Evolutionary conservation across 495 filamentous ascomycete species (phyloP).

Genomic region (Aspergillus incahuasiensis): DNA sequence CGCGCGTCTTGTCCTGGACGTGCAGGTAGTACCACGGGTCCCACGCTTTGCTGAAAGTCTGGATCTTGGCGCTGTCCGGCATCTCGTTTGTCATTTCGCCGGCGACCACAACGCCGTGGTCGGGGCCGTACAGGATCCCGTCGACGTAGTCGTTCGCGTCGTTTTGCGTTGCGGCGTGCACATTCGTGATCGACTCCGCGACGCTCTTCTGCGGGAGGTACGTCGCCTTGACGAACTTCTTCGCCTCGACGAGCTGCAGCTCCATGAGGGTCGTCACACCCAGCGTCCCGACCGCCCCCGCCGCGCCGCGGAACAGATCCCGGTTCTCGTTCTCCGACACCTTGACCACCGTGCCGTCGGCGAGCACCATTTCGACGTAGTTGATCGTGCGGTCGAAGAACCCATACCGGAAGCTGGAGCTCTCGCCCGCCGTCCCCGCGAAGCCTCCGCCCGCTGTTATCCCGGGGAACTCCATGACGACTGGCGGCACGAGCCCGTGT

Average conservation of each 20-base stretch:
- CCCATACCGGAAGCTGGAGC: constrained; percentile 51
- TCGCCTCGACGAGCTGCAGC: constrained; percentile 44
- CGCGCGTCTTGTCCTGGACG: constrained; percentile 22
- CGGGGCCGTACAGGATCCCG: constrained; percentile 44
- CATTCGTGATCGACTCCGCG: constrained; percentile 33
- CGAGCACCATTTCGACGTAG: constrained; percentile 50
- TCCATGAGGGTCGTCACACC: constrained; percentile 52
- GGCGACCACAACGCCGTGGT: constrained; percentile 44
- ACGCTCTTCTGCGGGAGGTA: constrained; percentile 42
- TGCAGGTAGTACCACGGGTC: constrained; percentile 62
- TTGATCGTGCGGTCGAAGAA: constrained; percentile 52
- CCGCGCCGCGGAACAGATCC: constrained; percentile 51
- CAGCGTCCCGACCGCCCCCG: constrained; percentile 48
- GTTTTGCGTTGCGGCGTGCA: constrained; percentile 29
- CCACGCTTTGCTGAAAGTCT: constrained; percentile 41
- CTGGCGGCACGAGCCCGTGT: constrained; percentile 44
- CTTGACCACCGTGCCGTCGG: constrained; percentile 45
- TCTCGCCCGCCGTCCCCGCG: constrained; percentile 52
- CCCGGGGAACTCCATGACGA: constrained; percentile 56
- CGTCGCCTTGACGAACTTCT: constrained; percentile 44
- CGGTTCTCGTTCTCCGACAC: constrained; percentile 28
- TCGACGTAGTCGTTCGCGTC: constrained; percentile 50
- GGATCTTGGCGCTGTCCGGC: constrained; percentile 11
- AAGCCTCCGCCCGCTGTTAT: constrained; percentile 56
- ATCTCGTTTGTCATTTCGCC: constrained; percentile 38